Conservation (phyloP, 208 protist species). For the Herpetomonas tarakana region DNA sequence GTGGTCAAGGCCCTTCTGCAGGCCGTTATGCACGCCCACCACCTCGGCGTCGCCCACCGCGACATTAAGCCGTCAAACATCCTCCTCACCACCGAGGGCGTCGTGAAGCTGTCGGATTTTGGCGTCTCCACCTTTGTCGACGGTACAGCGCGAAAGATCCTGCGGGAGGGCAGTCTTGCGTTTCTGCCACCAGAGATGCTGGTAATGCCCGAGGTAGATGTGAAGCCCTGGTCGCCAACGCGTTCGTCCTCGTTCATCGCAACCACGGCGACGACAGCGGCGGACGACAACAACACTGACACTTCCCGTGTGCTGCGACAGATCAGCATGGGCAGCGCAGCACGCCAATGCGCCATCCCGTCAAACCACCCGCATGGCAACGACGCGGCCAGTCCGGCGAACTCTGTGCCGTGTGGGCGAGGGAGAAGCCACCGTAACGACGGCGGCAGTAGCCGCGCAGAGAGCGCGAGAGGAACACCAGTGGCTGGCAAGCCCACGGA, state of each 20-base stretch:
- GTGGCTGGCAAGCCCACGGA: too few species aligned
- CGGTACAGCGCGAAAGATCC: conserved; percentile 19
- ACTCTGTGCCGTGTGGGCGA: too few species aligned
- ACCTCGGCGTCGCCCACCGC: conserved; percentile 58
- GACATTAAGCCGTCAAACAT: conserved; percentile 83
- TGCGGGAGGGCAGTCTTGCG: conserved; percentile 56
- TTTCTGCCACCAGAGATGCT: conserved; percentile 78
- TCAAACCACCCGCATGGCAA: not conserved
- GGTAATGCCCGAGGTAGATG: conserved; percentile 23
- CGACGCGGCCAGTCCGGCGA: not conserved
- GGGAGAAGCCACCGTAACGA: too few species aligned
- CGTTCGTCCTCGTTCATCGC: conserved; percentile 11
- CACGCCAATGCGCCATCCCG: not conserved
- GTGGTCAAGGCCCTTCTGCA: conserved; percentile 33
- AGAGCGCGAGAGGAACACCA: too few species aligned
- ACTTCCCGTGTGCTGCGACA: too few species aligned
- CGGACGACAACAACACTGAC: not conserved
- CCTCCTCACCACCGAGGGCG: conserved; percentile 43
- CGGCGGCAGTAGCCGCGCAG: not conserved
- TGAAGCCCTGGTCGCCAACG: conserved; percentile 22
- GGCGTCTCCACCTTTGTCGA: conserved; percentile 54
- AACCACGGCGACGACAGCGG: conserved; percentile 4
- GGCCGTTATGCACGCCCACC: conserved; percentile 47
- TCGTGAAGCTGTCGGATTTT: conserved; percentile 77
- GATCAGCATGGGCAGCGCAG: not conserved